Base-by-base conservation (phyloP, 371 early-diverging fungal genomes). In the Rhizopus delemar region DNA sequence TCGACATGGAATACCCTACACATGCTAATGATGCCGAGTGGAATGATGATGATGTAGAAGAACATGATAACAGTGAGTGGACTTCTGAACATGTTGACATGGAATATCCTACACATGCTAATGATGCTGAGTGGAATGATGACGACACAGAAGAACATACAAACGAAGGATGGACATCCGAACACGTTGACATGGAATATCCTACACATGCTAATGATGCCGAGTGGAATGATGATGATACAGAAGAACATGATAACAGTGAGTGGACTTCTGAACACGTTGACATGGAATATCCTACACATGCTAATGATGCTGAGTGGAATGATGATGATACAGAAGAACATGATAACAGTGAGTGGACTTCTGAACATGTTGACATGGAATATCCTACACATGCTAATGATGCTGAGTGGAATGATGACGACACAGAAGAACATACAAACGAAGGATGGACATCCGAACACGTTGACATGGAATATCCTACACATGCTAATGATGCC, bases 361-460 rank as follows among this genome's bases (percentile, higher is more conserved):
- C 13, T 0, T 56, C 56, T 11, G 46, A 45, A 56, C 46, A 15
- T 5, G 34, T 12, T 4, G 34, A 56, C 1, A 13, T 36, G 8
- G 36, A 36, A 2, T 11, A 8, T 45, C 6, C 13, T n/a, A 5
- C 13, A 4, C 41, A 53, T 29, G 31, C 8, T 5, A 38, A 53
- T 41, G 53, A 15, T 8, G 32, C 33, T 51, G 51, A 16, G 2
- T 36, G 36, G 36, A n/a, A n/a, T n/a, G n/a, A n/a, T n/a, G n/a
- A n/a, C n/a, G n/a, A n/a, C n/a, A n/a, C n/a, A n/a, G n/a, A n/a
- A n/a, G n/a, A n/a, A n/a, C n/a, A n/a, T n/a, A n/a, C n/a, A n/a
- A n/a, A 63, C 16, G 60, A 41, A 33, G 60, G 57, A 15, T 73
- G 73, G 73, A 33, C 57, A 32, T 53, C 66, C 9, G 62, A 69